Percentiles rank a stretch among this genome's conserved stretches.
These are phyloP conservation scores for Hymenoscyphus fraxineus DNA, from an alignment of 2,329 filamentous ascomycete genomes.

Conservation along the genomic window DNA sequence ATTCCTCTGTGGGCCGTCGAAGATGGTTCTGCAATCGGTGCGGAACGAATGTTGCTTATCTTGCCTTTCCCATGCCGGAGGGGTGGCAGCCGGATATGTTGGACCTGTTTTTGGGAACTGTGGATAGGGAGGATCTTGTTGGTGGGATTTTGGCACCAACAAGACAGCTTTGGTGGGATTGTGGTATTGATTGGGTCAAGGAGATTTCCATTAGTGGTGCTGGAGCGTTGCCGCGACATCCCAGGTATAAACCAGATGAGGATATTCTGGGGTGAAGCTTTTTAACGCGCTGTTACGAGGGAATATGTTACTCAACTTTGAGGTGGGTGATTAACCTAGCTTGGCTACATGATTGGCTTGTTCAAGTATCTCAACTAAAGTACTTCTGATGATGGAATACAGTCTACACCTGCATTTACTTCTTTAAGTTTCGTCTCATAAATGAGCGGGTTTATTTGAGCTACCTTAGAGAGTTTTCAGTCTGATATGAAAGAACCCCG, in stretches of 20 bases:
- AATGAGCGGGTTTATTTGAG: too few species aligned
- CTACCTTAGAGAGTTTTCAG: too few species aligned
- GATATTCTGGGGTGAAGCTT: neutral
- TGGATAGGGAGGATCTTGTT: slow-evolving; percentile 6
- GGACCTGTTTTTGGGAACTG: slow-evolving; percentile 7
- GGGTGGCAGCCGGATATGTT: slow-evolving; percentile 3
- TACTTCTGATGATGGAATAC: too few species aligned
- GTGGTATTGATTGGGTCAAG: slow-evolving; percentile 7
- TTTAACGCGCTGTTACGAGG: too few species aligned
- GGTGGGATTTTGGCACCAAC: neutral
- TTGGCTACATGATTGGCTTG: too few species aligned
- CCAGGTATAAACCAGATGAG: neutral
- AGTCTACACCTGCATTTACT: too few species aligned
- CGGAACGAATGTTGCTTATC: slow-evolving; percentile 7
- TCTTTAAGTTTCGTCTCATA: too few species aligned
- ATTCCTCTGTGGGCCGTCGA: neutral
- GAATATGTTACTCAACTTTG: too few species aligned
- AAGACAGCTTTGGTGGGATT: slow-evolving; percentile 9
- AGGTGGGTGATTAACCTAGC: too few species aligned
- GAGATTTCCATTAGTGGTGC: neutral
- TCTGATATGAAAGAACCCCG: too few species aligned
- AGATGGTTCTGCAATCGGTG: slow-evolving; percentile 5
- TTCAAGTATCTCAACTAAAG: too few species aligned
- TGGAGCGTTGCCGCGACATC: slow-evolving; percentile 3
- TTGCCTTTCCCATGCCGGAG: slow-evolving; percentile 4